Base-by-base conservation (phyloP, 2,329 filamentous ascomycete species). In the Fusarium dimerum region DNA sequence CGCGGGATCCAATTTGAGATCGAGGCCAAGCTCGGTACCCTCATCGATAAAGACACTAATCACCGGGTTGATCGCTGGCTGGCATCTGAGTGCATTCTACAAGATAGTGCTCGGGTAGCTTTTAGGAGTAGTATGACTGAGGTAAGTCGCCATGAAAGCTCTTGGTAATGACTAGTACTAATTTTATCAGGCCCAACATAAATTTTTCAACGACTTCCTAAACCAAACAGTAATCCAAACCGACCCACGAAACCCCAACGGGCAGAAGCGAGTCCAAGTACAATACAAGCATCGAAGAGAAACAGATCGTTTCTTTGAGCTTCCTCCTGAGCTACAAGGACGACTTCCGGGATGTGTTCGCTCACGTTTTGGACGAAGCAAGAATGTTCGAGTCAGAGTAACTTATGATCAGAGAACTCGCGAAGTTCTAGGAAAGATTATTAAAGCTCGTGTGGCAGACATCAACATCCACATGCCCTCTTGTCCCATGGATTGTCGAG, bases 51-150 rank as follows among this genome's bases (percentile, higher is more conserved):
- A 66, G 82, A 87, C 55, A 89, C 84, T 7, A 83, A 87, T 51
- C 78, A 86, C 43, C 82, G 90, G n/a, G 75, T 92, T 26, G 75
- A 81, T 10, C 73, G 92, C 10, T 83, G 84, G 6, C 79, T 94
- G 5, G 71, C 80, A 18, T 87, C 89, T 1, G 89, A 94, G 68
- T 88, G 84, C 44, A 76, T 95, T 7, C 71, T 96, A 17, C 77
- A 78, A 43, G 80, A 84, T 32, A 81, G 78, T 20, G 76, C 78
- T 32, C 80, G 83, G 42, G 78, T 88, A 30, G 80, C 80, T 0
- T 99, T 97, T 66, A 84, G 86, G 63, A 97, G 92, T 67, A 90
- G 86, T 56, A 97, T 97, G 93, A 92, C 89, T 5, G 85, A 92
- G 76, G 90, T 94, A 76, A 71, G 82, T 73, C 8, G n/a, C 15